Conservation (phyloP, 805 yeast genomes). For the Candida andamanensis region DNA sequence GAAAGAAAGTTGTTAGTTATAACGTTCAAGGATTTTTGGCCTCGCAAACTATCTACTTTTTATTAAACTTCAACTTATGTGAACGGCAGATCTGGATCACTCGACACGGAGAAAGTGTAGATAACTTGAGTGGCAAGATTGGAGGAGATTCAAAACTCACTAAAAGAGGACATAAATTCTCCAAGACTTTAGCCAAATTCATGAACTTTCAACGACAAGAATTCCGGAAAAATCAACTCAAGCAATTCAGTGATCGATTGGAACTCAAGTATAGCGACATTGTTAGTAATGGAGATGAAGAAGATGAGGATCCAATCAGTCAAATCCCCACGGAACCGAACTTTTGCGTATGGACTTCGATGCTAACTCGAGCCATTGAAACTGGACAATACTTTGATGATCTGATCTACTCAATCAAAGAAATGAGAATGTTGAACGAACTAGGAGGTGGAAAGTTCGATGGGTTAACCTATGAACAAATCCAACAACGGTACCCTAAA, state of each 20-base stretch:
- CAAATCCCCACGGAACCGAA: constrained; percentile 53
- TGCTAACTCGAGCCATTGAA: constrained; percentile 73
- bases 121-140: constrained; percentile 77
- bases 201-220: constrained; percentile 64
- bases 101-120: constrained; percentile 89
- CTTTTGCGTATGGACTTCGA: constrained; percentile 90
- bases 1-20: constrained; percentile 87
- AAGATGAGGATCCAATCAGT: constrained; percentile 12
- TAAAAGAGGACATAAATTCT: constrained; percentile 68
- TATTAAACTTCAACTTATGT: constrained; percentile 80
- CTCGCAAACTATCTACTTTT: constrained; percentile 87
- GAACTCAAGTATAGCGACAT: constrained; percentile 34
- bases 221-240: constrained; percentile 60
- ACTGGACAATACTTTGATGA: constrained; percentile 77
- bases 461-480: constrained; percentile 88
- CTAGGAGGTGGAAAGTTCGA: constrained; percentile 90
- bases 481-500: constrained; percentile 62
- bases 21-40: constrained; percentile 84
- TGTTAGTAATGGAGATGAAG: constrained; percentile 13
- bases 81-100: constrained; percentile 94
- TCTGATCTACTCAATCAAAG: constrained; percentile 67
- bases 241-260: constrained; percentile 43
- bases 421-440: constrained; percentile 91
- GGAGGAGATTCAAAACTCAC: constrained; percentile 91
- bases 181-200: constrained; percentile 68